Conservation (phyloP, 345 rosid genomes). For the Gossypium stocksii region DNA sequence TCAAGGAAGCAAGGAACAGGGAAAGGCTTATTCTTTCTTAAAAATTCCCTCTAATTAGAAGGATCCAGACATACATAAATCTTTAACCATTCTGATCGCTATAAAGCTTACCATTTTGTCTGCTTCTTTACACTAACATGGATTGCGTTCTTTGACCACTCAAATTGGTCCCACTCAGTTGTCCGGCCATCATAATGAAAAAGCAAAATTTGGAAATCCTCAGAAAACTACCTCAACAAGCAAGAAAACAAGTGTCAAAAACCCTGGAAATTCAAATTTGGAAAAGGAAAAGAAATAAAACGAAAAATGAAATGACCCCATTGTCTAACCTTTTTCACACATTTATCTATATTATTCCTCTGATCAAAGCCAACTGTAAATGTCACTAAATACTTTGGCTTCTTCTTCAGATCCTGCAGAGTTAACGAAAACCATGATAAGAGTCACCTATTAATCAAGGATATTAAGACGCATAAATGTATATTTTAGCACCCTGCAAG, state of each 20-base stretch:
- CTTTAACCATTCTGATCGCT: background rate
- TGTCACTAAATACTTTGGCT: slow-evolving; percentile 76
- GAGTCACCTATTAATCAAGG: background rate
- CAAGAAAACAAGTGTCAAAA: slow-evolving; percentile 27
- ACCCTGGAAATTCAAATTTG: slow-evolving; percentile 7
- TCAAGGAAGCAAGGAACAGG: background rate
- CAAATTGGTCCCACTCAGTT: slow-evolving; percentile 88
- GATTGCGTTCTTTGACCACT: slow-evolving; percentile 81
- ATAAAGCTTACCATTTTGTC: slow-evolving; percentile 68
- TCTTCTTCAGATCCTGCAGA: slow-evolving; percentile 74
- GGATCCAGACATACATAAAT: background rate
- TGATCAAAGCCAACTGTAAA: slow-evolving; percentile 85
- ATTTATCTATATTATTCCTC: slow-evolving; percentile 58
- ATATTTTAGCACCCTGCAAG: background rate
- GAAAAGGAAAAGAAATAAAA: background rate
- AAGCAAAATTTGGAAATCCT: slow-evolving; percentile 84
- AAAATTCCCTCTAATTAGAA: slow-evolving; percentile 8
- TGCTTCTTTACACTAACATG: slow-evolving; percentile 76
- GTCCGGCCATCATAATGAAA: slow-evolving; percentile 87
- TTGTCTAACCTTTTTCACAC: slow-evolving; percentile 66
- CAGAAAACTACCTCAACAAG: slow-evolving; percentile 59
- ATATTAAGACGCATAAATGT: background rate
- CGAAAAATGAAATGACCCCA: slow-evolving; percentile 1
- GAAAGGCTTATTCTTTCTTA: background rate
- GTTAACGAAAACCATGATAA: slow-evolving; percentile 9